Evolutionary conservation across 768 basidiomycete species (phyloP).

Genomic region (Dictyophora rubrovolvata): DNA sequence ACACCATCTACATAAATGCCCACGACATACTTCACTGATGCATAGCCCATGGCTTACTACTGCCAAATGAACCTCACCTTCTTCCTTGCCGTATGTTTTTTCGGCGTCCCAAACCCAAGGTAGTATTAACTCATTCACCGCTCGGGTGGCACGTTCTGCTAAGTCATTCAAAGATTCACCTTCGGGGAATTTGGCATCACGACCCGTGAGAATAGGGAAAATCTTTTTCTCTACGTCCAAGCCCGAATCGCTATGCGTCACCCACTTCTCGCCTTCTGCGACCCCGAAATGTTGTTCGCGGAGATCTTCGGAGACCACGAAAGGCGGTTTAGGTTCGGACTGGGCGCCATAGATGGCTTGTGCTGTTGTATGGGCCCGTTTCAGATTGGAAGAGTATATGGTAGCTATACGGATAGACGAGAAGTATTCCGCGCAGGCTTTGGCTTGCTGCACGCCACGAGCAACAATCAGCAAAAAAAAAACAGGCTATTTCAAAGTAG

Average conservation of each 20-base stretch:
- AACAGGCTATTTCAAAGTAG: slow-evolving; percentile 22
- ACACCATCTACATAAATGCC: background rate
- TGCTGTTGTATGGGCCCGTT: slow-evolving; percentile 56
- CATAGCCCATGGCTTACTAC: slow-evolving; percentile 70
- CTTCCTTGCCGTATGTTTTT: slow-evolving; percentile 13
- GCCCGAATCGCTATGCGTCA: slow-evolving; percentile 17
- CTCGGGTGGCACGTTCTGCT: slow-evolving; percentile 39
- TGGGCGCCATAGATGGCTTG: slow-evolving; percentile 43
- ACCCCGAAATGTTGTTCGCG: slow-evolving; percentile 63
- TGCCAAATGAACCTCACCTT: slow-evolving; percentile 42
- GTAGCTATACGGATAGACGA: slow-evolving; percentile 36
- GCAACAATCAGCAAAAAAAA: background rate
- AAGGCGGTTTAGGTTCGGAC: slow-evolving; percentile 32
- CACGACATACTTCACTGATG: slow-evolving; percentile 35
- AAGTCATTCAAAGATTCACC: slow-evolving; percentile 68
- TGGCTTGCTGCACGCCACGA: slow-evolving; percentile 42
- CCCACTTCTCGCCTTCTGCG: slow-evolving; percentile 55
- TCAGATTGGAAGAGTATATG: slow-evolving; percentile 58
- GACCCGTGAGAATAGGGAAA: slow-evolving; percentile 39
- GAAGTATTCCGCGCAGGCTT: slow-evolving; percentile 48
- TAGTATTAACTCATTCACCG: slow-evolving; percentile 42
- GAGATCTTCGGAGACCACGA: slow-evolving; percentile 40
- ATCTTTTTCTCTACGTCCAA: slow-evolving; percentile 34
- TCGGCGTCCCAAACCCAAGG: slow-evolving; percentile 41
- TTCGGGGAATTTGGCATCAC: slow-evolving; percentile 48